Evolutionary conservation across 1,139 yeast species (phyloP).

Genomic region (Hansenula sp.): DNA sequence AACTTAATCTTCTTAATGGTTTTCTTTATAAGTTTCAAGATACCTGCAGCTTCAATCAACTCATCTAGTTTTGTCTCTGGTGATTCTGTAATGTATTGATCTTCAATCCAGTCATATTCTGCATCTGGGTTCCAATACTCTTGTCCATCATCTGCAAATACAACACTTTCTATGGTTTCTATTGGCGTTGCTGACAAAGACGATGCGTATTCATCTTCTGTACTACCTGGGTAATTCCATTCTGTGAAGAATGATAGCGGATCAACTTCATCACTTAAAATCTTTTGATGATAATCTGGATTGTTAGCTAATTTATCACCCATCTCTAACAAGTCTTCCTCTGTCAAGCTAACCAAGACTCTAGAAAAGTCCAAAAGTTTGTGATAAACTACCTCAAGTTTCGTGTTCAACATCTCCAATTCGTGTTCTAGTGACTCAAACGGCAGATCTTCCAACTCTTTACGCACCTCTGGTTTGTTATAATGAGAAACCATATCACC

Average conservation of each 20-base stretch:
- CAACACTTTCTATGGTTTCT: background rate
- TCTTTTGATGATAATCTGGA: background rate
- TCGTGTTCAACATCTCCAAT: conserved; percentile 3
- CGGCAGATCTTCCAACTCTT: background rate
- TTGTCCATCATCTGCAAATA: background rate
- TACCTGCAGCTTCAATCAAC: conserved; percentile 9
- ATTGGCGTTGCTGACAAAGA: background rate
- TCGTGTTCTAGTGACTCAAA: background rate
- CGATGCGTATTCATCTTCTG: conserved; percentile 3
- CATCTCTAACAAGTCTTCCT: conserved; percentile 5
- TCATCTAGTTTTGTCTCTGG: background rate
- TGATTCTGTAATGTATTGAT: background rate
- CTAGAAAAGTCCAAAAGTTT: conserved; percentile 1
- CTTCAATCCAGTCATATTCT: background rate
- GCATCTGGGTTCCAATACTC: conserved; percentile 3
- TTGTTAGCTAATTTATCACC: background rate
- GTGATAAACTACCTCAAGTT: conserved; percentile 1
- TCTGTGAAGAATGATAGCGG: background rate
- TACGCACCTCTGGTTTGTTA: background rate
- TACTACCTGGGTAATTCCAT: conserved; percentile 1
- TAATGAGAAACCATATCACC: background rate
- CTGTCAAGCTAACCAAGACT: conserved; percentile 4
- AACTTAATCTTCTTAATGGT: conserved; percentile 11
- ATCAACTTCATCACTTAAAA: background rate
- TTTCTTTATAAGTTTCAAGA: conserved; percentile 6